These are phyloP conservation scores for Cenchrus americanus DNA, from an alignment of 176 grass and related monocot species.

Conservation along the genomic window DNA sequence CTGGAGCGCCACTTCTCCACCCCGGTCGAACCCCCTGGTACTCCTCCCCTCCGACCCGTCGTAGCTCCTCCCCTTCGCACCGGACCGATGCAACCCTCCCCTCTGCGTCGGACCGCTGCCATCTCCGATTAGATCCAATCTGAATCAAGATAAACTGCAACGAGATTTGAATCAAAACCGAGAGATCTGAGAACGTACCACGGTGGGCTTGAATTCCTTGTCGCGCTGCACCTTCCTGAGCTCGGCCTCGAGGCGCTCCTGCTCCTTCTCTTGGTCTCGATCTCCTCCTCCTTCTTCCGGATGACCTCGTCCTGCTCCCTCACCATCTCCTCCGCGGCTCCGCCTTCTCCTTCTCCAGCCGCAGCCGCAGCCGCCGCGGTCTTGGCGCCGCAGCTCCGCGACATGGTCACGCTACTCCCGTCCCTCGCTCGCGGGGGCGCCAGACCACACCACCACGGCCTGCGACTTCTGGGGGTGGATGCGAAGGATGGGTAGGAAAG, in stretches of 20 bases:
- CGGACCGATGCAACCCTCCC: too few species aligned
- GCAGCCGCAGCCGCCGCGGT: constrained; percentile 64
- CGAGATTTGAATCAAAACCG: background rate
- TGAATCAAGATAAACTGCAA: too few species aligned
- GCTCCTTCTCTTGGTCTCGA: constrained; percentile 66
- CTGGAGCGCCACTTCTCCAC: too few species aligned
- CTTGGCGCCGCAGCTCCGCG: constrained; percentile 72
- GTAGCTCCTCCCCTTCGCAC: too few species aligned
- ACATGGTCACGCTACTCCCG: too few species aligned
- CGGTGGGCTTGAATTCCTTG: constrained; percentile 95
- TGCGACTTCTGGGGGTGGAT: too few species aligned
- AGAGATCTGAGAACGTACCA: constrained; percentile 48
- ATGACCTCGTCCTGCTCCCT: constrained; percentile 68
- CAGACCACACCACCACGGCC: too few species aligned
- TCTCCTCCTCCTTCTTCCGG: constrained; percentile 75
- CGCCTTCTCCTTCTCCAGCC: constrained; percentile 80
- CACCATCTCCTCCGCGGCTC: constrained; percentile 80
- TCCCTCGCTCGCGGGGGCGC: too few species aligned
- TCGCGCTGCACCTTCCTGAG: constrained; percentile 78
- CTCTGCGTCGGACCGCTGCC: too few species aligned
- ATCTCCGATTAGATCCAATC: background rate
- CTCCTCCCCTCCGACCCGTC: too few species aligned
- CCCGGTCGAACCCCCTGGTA: too few species aligned
- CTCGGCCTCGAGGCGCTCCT: constrained; percentile 64
- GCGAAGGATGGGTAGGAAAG: too few species aligned